A percentile compares a stretch with the other conserved stretches of the same genome.
Evolutionary conservation across 345 rosid species (phyloP).

Genomic region (Arabis alpina): DNA sequence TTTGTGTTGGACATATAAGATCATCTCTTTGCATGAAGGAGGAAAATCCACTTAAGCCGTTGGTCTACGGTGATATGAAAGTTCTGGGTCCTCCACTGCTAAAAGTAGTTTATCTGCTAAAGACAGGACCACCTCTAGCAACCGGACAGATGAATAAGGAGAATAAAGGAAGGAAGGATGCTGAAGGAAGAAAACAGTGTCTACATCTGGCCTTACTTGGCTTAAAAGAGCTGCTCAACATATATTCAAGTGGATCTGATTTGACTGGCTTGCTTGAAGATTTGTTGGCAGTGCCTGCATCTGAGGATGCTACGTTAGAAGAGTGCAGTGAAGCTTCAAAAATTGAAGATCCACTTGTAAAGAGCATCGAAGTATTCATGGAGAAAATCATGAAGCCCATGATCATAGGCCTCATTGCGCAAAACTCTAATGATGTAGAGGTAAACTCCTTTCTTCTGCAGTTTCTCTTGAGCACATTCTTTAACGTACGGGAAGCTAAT

Average conservation of each 20-base stretch:
- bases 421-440: slow-evolving; percentile 59
- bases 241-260: slow-evolving; percentile 48
- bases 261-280: slow-evolving; percentile 61
- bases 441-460: slow-evolving; percentile 44
- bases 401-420: slow-evolving; percentile 53
- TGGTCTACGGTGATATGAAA: slow-evolving; percentile 66
- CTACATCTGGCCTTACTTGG: slow-evolving; percentile 63
- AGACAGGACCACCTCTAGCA: slow-evolving; percentile 41
- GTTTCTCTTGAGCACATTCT: slow-evolving; percentile 16
- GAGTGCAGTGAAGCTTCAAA: slow-evolving; percentile 48
- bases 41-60: slow-evolving; percentile 60
- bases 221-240: slow-evolving; percentile 63
- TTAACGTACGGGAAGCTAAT: slow-evolving; percentile 14
- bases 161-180: slow-evolving; percentile 44
- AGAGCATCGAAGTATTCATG: slow-evolving; percentile 53
- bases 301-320: slow-evolving; percentile 45
- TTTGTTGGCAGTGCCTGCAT: slow-evolving; percentile 54
- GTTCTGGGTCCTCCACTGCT: slow-evolving; percentile 64
- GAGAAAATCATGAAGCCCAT: slow-evolving; percentile 61
- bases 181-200: slow-evolving; percentile 60
- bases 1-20: slow-evolving; percentile 57
- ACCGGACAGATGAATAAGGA: slow-evolving; percentile 48
- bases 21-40: slow-evolving; percentile 50
- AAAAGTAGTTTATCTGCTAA: slow-evolving; percentile 62
- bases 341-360: slow-evolving; percentile 53